Conservation (phyloP, 495 filamentous ascomycete genomes). For the Penicillium pulvis region DNA sequence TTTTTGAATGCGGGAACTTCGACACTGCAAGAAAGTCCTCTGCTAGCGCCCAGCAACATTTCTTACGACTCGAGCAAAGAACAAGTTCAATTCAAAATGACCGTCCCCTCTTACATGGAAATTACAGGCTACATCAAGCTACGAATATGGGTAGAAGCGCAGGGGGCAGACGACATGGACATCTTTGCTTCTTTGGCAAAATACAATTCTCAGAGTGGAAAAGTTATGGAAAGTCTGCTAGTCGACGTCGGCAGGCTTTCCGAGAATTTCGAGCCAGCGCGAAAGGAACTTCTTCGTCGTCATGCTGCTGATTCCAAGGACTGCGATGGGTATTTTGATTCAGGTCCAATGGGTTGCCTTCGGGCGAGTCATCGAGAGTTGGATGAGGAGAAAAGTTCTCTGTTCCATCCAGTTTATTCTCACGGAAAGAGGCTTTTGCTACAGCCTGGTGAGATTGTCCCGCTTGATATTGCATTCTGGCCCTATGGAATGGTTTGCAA, state of each 20-base stretch:
- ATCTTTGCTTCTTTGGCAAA: background rate
- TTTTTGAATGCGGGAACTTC: background rate
- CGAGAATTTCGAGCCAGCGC: background rate
- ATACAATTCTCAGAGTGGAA: background rate
- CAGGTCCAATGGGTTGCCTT: background rate
- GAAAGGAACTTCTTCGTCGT: background rate
- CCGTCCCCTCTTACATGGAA: background rate
- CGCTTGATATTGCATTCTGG: conserved; percentile 5
- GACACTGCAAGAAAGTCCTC: background rate
- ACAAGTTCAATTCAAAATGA: background rate
- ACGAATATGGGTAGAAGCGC: background rate
- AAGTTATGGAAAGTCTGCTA: background rate
- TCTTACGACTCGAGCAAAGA: background rate
- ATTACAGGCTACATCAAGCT: background rate
- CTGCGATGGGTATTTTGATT: background rate
- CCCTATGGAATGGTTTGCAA: background rate
- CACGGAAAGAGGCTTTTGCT: background rate
- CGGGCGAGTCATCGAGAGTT: background rate
- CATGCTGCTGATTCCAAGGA: background rate
- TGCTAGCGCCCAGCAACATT: background rate
- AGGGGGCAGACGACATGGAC: background rate
- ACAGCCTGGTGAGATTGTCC: background rate
- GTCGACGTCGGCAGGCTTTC: background rate
- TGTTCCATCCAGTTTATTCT: background rate
- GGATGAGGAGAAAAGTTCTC: background rate